Evolutionary conservation across 495 filamentous ascomycete species (phyloP), one percentile per base, ranked within the genome.

Genomic region (Xylaria nigripes): DNA sequence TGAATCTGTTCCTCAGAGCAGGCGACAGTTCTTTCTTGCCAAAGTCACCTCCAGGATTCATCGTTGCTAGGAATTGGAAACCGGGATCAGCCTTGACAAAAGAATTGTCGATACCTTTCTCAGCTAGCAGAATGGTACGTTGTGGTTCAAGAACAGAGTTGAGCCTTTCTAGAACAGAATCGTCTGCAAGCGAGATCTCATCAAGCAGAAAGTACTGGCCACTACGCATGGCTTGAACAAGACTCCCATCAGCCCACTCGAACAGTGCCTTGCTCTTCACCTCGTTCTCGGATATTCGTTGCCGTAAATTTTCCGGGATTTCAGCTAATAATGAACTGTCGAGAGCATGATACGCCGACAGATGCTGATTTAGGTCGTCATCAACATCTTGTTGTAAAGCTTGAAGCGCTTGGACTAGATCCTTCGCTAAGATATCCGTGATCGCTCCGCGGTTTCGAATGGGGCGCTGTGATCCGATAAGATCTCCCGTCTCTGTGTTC

Each of bases 31-130:
- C 94, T 59, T 86, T 86, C 65, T 99, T 99, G 51, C 94, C 94
- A 66, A 96, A 97, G 62, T 99, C 94, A 50, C 94, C 94, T 34
- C 93, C 94, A 8, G 94, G 94, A 58, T 99, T 99, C 94, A 99
- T 99, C 2, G 94, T 99, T 15, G 94, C 92, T 44, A 97, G 74
- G 63, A 97, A 95, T 64, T 97, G 92, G 70, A 96, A 99, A 1
- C 87, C 90, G 24, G 84, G 76, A n/a, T 77, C 68, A 19, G 86
- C 94, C 34, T 78, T 75, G 36, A 99, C 75, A 59, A 87, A 82
- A 6, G 89, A 86, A 61, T 93, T 83, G 29, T 84, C 76, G 1
- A 86, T 79, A 0, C 93, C 94, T 67, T 96, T 97, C 68, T 99
- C 94, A 2, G 94, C 94, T 18, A 99, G 80, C 12, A 96, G 76